Evolutionary conservation across 768 basidiomycete genomes (phyloP).

Genomic region (Russula compacta): DNA sequence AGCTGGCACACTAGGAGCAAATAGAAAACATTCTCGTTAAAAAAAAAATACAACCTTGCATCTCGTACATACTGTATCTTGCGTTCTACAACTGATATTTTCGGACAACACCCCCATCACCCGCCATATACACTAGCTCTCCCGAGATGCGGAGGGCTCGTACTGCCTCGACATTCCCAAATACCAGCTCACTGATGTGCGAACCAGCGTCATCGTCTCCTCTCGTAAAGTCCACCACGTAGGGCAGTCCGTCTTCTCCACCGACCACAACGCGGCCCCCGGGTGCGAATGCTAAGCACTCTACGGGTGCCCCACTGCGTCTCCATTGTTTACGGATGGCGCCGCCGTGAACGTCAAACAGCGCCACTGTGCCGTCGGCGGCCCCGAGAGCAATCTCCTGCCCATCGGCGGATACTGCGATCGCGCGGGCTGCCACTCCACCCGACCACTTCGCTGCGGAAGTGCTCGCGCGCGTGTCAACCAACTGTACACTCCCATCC

Average conservation of each 20-base stretch:
- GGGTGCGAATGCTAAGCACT: constrained; percentile 2
- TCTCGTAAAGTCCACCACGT: constrained; percentile 10
- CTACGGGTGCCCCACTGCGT: constrained; percentile 10
- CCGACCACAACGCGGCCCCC: constrained; percentile 12
- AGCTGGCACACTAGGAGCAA: not conserved
- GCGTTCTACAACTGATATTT: constrained; percentile 14
- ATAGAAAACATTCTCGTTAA: not conserved
- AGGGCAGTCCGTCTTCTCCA: constrained; percentile 19
- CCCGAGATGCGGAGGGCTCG: constrained; percentile 10
- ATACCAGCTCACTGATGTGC: constrained; percentile 16
- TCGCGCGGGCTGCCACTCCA: constrained; percentile 7
- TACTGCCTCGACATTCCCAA: constrained; percentile 19
- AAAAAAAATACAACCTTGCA: not conserved
- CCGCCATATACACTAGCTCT: constrained; percentile 11
- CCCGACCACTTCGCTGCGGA: not conserved
- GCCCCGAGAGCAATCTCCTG: constrained; percentile 11
- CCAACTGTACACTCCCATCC: constrained; percentile 4
- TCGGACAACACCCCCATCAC: constrained; percentile 16
- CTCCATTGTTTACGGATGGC: constrained; percentile 10
- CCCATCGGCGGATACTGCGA: constrained; percentile 5
- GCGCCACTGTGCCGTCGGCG: constrained; percentile 2
- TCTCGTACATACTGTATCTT: constrained; percentile 2
- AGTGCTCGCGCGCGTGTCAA: constrained; percentile 12
- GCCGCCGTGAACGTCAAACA: constrained; percentile 13
- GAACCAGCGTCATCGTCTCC: not conserved